Base-by-base conservation (phyloP, 768 basidiomycete genomes). In the Pilatotrama ljubarskyi region DNA sequence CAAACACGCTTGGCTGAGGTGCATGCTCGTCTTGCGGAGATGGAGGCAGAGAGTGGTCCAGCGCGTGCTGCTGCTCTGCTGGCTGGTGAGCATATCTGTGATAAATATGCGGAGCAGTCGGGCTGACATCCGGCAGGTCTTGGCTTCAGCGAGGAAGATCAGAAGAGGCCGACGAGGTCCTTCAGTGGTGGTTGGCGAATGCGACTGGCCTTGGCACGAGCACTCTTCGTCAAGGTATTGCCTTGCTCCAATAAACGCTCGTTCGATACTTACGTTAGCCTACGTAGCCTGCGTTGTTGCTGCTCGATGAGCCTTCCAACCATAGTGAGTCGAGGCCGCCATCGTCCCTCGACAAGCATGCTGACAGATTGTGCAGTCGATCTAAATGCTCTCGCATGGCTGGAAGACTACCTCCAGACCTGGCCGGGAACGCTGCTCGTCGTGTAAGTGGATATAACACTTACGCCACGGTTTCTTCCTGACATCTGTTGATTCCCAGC, bases 111-210 rank as follows among this genome's bases (percentile, higher is more conserved):
- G 36, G 25, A 44, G 60, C 9, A 7, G 37, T 38, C 37, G 18
- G 52, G 13, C 17, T 10, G 15, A 26, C 35, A 10, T 20, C 36
- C n/a, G 8, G 7, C 38, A 91, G 91, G 96, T 68, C 82, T 99
- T 22, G 97, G 96, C 14, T 99, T 99, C 74, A 83, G 84, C 61
- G 92, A 95, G 71, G 76, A 77, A 13, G 97, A 98, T 72, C 97
- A 98, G 72, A 80, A 84, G 59, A 82, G 83, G 64, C 87, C 85
- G 44, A 96, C 94, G 13, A 89, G 74, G 71, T 87, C 90, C 14
- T 97, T 96, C 79, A 93, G 90, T 75, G 94, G 93, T 78, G 97
- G 97, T 77, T 99, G 97, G 97, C 78, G 96, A 61, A 98, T 99
- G 97, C 86, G 97, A 66, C 80, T 99, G 25, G 96, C 96, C 5